Base-by-base conservation (phyloP, 371 early-diverging fungal genomes). In the Syncephalastrum contaminatum region DNA sequence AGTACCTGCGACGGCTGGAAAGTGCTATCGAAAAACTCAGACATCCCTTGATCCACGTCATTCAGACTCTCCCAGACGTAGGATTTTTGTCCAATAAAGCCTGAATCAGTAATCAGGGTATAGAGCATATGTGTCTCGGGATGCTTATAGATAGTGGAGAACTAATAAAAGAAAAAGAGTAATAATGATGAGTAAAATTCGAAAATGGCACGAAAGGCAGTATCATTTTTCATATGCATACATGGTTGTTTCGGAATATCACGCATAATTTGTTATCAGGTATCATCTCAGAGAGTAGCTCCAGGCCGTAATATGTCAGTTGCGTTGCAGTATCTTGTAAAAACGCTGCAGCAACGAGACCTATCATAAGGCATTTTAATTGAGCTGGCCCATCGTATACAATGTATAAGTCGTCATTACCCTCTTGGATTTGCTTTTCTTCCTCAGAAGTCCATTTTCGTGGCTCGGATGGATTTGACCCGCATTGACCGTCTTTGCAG, bases 191-290 rank as follows among this genome's bases (percentile, higher is more conserved):
- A 25, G 12, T 4, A 30, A 22, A 27, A 27, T 46, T 14, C 46
- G 10, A 39, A 7, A 16, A 44, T 18, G 14, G 53, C 21, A 42
- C 10, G 13, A 4, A 3, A 3, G 13, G 15, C 19, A 39, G 14
- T 25, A 30, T 42, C 39, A 30, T 42, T 47, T 51, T 27, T n/a
- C 24, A 27, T 6, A 19, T 53, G n/a, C 62, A 24, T 80, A 84
- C 88, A 63, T 96, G 97, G 66, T 96, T 96, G 69, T 95, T 95
- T 43, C 97, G 77, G 80, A 96, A 96, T 25, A 95, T 68, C 20
- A 94, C 92, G 51, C 85, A 81, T 15, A 92, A 70, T 2, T 80
- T 71, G 21, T 78, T 69, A 4, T 75, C 71, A 1, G 87, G 87
- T 36, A 94, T 72, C 25, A 81, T 64, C 16, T 83, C 84, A 16